Percentiles rank a stretch among this genome's conserved stretches.
Evolutionary conservation across 495 filamentous ascomycete species (phyloP).

Genomic region (Lasiosphaeria ovina): DNA sequence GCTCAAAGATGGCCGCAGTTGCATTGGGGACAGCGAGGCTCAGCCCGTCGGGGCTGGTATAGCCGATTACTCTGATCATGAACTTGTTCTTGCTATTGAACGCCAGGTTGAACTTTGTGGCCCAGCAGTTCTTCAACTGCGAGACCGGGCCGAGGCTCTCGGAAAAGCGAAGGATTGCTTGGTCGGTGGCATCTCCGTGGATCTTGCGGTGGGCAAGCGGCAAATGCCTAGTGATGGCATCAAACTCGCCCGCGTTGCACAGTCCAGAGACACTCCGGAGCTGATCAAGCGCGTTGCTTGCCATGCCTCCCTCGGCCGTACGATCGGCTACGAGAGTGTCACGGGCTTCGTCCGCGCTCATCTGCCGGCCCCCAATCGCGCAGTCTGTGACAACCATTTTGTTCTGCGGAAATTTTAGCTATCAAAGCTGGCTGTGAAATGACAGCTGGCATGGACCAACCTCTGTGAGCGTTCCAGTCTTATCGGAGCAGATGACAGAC

Average conservation of each 20-base stretch:
- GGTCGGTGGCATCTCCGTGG: slow-evolving; percentile 71
- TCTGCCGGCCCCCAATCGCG: slow-evolving; percentile 40
- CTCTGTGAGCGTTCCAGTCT: slow-evolving; percentile 66
- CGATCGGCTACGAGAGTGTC: slow-evolving; percentile 34
- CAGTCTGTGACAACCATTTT: slow-evolving; percentile 61
- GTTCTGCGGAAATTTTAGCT: slow-evolving; percentile 37
- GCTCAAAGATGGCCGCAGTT: slow-evolving; percentile 38
- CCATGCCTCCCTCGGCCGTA: slow-evolving; percentile 26
- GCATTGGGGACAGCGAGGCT: slow-evolving; percentile 31
- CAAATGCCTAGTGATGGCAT: slow-evolving; percentile 53
- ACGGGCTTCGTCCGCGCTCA: slow-evolving; percentile 40
- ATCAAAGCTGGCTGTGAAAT: neutral
- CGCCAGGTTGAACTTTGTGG: slow-evolving; percentile 60
- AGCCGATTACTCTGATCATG: slow-evolving; percentile 54
- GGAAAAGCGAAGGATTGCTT: slow-evolving; percentile 65
- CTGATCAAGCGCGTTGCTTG: slow-evolving; percentile 45
- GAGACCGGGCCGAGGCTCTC: slow-evolving; percentile 54
- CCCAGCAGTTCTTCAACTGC: slow-evolving; percentile 50
- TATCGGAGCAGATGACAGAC: slow-evolving; percentile 66
- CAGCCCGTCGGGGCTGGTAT: slow-evolving; percentile 39
- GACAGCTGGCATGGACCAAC: slow-evolving; percentile 25
- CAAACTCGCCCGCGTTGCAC: slow-evolving; percentile 71
- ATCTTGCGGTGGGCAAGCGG: slow-evolving; percentile 57
- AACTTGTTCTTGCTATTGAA: slow-evolving; percentile 83
- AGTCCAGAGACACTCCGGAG: slow-evolving; percentile 53